Base-by-base conservation (phyloP, 805 yeast species). In the Ogataea paradorogensis region DNA sequence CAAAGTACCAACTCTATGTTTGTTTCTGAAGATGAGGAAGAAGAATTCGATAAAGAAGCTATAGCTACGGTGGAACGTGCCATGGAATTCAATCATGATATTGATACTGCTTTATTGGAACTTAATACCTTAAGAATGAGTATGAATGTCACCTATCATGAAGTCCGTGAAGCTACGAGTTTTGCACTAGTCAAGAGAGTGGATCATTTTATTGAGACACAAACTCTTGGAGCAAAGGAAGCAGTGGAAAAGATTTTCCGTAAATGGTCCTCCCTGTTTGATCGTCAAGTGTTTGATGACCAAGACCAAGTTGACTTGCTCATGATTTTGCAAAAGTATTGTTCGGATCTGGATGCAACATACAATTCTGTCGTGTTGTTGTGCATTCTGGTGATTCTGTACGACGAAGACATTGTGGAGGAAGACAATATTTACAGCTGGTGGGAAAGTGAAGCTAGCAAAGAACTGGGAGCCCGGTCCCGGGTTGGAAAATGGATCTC, bases 61-160 rank as follows among this genome's bases (percentile, higher is more conserved):
- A 70, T 84, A 43, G 96, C 95, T 9, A 88, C 97, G 0, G 85
- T 93, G 23, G 87, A 82, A 52, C 76, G 99, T 58, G 95, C 99
- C 1, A 75, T 93, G 63, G 91, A 85, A 51, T 83, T 90, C 56
- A 85, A 88, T 61, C 99, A 93, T 63, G 95, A 86, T 55, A 71
- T 88, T 45, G 97, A 91, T 59, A 90, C 96, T 10, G 97, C 99
- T 0, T 66, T 88, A 48, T 68, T 93, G 44, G 99, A 93, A 66
- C 74, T 93, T 54, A 91, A 91, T 60, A 93, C 99, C 0, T 72
- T 93, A 56, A 76, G 98, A 66, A 91, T 93, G 99, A 87, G 96
- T 55, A 84, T 90, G 93, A 88, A 93, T 60, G 99, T 89, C 13
- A 76, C 93, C 0, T 91, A 93, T 62, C 95, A 87, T 55, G 96